phyloP scores from a whole-genome alignment of 2,329 filamentous ascomycete genomes.

The Aureobasidium sp. region DNA sequence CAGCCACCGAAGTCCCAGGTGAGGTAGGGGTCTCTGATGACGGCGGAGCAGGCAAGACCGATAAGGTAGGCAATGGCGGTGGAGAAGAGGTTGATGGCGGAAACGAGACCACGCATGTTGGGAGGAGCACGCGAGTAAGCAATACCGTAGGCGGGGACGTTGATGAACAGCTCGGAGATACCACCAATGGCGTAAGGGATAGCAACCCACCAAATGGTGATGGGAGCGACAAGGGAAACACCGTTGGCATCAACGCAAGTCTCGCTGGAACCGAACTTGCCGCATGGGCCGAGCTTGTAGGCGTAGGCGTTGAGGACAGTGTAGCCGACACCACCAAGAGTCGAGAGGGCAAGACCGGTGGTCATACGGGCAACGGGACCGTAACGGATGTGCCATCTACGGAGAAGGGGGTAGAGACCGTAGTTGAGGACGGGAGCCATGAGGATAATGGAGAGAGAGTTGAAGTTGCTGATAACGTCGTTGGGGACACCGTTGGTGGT shows the following conservation, averaged over 20 bases:
- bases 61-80: constrained; percentile 35
- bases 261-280: constrained; percentile 31
- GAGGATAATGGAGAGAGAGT: constrained; percentile 38
- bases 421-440: constrained; percentile 38
- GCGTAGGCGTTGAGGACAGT: constrained; percentile 39
- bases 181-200: constrained; percentile 34
- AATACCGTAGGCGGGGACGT: constrained; percentile 40
- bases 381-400: constrained; percentile 33
- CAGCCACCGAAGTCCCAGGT: constrained; percentile 45
- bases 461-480: constrained; percentile 41
- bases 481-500: constrained; percentile 35
- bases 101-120: constrained; percentile 38
- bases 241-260: constrained; percentile 29
- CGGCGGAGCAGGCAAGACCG: constrained; percentile 24
- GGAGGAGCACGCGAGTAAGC: constrained; percentile 38
- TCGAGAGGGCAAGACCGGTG: constrained; percentile 43
- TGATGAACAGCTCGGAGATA: constrained; percentile 35
- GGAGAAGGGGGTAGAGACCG: constrained; percentile 38
- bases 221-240: constrained; percentile 29
- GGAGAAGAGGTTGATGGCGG: constrained; percentile 36
- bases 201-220: constrained; percentile 38
- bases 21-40: constrained; percentile 41
- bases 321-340: constrained; percentile 35
- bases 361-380: constrained; percentile 46
- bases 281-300: constrained; percentile 42